phyloP scores from a whole-genome alignment of 148 eudicot genomes.

The Rhododendron henanense region DNA sequence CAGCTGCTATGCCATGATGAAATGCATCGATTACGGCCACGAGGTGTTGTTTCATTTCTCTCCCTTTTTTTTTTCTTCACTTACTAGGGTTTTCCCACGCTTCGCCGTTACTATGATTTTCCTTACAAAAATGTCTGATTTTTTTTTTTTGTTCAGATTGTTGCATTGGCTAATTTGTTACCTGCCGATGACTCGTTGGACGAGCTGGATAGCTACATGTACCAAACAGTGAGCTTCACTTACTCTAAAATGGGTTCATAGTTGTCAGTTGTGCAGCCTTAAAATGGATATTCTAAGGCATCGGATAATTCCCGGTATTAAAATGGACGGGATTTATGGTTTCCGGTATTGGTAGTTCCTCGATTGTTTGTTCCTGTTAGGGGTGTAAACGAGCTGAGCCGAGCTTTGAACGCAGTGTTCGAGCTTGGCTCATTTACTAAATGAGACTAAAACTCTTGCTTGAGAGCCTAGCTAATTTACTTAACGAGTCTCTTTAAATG shows the following conservation, averaged over 20 bases:
- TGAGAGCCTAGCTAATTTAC: not conserved
- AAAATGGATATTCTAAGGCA: not conserved
- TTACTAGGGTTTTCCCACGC: not conserved
- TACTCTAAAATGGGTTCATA: not conserved
- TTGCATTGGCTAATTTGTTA: slow-evolving; percentile 92
- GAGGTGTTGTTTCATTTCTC: slow-evolving; percentile 32
- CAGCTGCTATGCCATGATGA: slow-evolving; percentile 98
- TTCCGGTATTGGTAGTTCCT: no score
- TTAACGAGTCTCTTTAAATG: no score
- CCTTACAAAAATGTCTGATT: not conserved
- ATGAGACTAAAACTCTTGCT: not conserved
- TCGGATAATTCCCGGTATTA: no score
- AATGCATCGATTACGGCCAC: slow-evolving; percentile 84
- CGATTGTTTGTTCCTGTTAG: not conserved
- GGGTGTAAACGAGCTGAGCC: not conserved
- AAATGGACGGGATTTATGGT: not conserved
- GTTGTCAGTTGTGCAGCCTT: not conserved
- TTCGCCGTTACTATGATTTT: not conserved
- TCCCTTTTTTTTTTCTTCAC: not conserved
- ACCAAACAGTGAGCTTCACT: slow-evolving; percentile 73
- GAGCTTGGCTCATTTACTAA: not conserved
- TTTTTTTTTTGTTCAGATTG: slow-evolving; percentile 44
- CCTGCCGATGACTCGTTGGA: slow-evolving; percentile 86
- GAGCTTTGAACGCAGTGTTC: not conserved
- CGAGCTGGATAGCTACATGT: slow-evolving; percentile 98